Percentiles rank a stretch among this genome's conserved stretches.
Conservation (phyloP, 2,329 filamentous ascomycete genomes). For the Atkinsonella hypoxylon region DNA sequence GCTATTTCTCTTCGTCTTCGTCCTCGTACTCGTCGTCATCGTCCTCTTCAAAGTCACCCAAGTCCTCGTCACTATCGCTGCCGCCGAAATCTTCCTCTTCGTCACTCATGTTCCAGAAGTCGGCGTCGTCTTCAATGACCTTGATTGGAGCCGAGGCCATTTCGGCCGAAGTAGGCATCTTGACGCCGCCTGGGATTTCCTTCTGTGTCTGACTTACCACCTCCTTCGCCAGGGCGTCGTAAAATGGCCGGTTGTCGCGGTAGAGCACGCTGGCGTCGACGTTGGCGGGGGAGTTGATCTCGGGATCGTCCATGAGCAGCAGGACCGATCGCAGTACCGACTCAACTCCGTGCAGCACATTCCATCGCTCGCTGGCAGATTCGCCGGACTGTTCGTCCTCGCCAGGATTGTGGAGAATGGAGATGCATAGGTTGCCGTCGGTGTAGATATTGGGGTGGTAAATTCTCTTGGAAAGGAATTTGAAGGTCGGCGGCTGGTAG, state of each 20-base stretch:
- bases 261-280: slow-evolving; percentile 85
- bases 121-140: slow-evolving; percentile 54
- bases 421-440: slow-evolving; percentile 88
- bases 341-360: slow-evolving; percentile 85
- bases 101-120: slow-evolving; percentile 71
- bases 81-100: slow-evolving; percentile 69
- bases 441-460: slow-evolving; percentile 91
- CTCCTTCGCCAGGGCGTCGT: slow-evolving; percentile 56
- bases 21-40: slow-evolving; percentile 31
- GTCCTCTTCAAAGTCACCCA: slow-evolving; percentile 47
- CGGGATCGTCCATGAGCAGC: slow-evolving; percentile 83
- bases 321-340: slow-evolving; percentile 89
- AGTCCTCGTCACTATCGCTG: slow-evolving; percentile 54
- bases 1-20: slow-evolving; percentile 2
- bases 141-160: slow-evolving; percentile 49
- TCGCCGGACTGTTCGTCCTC: slow-evolving; percentile 91
- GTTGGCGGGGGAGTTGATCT: slow-evolving; percentile 87
- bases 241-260: slow-evolving; percentile 57
- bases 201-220: slow-evolving; percentile 62
- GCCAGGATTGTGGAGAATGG: slow-evolving; percentile 84
- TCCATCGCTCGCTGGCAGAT: slow-evolving; percentile 82
- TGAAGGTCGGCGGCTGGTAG: slow-evolving; percentile 78
- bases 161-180: slow-evolving; percentile 68
- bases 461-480: slow-evolving; percentile 62
- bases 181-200: slow-evolving; percentile 68